Evolutionary conservation across 805 yeast species (phyloP).

Genomic region (Peterozyma toletana): DNA sequence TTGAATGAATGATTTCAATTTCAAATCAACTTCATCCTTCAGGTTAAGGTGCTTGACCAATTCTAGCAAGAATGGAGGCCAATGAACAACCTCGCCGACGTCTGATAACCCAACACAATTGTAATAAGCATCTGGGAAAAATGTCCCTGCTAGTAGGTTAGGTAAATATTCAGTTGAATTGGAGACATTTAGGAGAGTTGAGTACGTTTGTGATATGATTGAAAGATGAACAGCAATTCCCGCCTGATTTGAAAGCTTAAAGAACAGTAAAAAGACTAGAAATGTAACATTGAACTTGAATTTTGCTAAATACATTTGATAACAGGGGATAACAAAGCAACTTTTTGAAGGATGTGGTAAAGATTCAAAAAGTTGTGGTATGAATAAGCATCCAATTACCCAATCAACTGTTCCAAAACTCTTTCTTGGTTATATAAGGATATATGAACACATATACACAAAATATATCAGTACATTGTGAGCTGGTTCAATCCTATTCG

Average conservation of each 20-base stretch:
- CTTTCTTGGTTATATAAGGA: too few relatives aligned
- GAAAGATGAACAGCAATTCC: conserved; percentile 29
- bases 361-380: too few relatives aligned
- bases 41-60: conserved; percentile 36
- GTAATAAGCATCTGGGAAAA: conserved; percentile 66
- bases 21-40: conserved; percentile 5
- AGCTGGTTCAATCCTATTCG: too few relatives aligned
- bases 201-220: conserved; percentile 18
- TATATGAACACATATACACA: too few relatives aligned
- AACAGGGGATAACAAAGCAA: not conserved
- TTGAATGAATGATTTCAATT: conserved; percentile 45
- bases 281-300: too few relatives aligned
- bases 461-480: too few relatives aligned
- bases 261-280: too few relatives aligned
- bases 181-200: conserved; percentile 25
- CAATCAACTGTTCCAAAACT: too few relatives aligned
- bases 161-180: conserved; percentile 11
- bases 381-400: too few relatives aligned
- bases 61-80: conserved; percentile 56
- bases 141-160: conserved; percentile 50
- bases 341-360: too few relatives aligned
- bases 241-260: not conserved
- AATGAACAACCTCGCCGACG: conserved; percentile 57
- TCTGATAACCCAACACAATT: conserved; percentile 44
- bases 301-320: too few relatives aligned